Conservation (phyloP, 345 rosid species). For the Nephelium lappaceum region DNA sequence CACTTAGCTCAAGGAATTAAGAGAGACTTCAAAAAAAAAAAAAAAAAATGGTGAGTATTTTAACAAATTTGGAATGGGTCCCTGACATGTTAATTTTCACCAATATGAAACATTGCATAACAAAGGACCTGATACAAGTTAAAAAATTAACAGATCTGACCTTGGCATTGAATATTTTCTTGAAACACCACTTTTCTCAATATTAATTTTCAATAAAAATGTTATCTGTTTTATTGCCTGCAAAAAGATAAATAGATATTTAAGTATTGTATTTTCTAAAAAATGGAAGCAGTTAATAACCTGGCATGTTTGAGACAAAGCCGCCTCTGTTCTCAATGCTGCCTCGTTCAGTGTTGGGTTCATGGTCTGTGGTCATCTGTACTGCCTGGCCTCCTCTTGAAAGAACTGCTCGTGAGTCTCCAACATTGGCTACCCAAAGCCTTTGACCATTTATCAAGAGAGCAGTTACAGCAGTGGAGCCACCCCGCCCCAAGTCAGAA, state of each 20-base stretch:
- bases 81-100: neutral
- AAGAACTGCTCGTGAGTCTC: slow-evolving; percentile 72
- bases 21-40: neutral
- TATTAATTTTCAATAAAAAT: slow-evolving; percentile 7
- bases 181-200: neutral
- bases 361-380: slow-evolving; percentile 68
- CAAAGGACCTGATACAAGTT: neutral
- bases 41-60: neutral
- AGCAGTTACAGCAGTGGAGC: slow-evolving; percentile 83
- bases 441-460: slow-evolving; percentile 53
- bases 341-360: slow-evolving; percentile 65
- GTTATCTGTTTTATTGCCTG: neutral
- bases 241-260: neutral
- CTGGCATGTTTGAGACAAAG: slow-evolving; percentile 81
- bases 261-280: neutral
- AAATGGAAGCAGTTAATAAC: slow-evolving; percentile 27
- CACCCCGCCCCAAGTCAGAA: slow-evolving; percentile 70
- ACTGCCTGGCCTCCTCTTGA: slow-evolving; percentile 54
- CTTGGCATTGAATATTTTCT: neutral
- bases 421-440: slow-evolving; percentile 70
- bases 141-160: neutral
- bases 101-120: neutral
- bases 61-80: neutral
- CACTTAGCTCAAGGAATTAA: slow-evolving; percentile 1
- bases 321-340: slow-evolving; percentile 74